Evolutionary conservation across 768 basidiomycete species (phyloP).

Genomic region (Brasilioporus rufonigricans): DNA sequence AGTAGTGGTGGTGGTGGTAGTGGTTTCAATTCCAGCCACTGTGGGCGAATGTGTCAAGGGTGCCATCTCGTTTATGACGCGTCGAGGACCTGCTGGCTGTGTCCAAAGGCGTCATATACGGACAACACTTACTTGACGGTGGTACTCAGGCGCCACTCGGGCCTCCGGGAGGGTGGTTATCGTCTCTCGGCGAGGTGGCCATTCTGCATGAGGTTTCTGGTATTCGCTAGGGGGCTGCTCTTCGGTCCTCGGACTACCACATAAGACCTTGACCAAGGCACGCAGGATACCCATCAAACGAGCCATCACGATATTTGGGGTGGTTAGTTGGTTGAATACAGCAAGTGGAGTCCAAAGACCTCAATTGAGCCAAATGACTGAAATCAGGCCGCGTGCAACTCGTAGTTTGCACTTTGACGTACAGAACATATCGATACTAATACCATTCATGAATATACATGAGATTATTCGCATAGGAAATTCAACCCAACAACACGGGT

Average conservation of each 20-base stretch:
- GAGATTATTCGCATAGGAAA: slow-evolving; percentile 5
- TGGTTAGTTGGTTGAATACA: too few relatives aligned
- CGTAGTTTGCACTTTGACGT: background rate
- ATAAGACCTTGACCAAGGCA: slow-evolving; percentile 21
- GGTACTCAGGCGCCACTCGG: slow-evolving; percentile 1
- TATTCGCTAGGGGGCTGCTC: slow-evolving; percentile 9
- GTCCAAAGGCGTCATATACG: background rate
- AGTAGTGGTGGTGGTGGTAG: too few relatives aligned
- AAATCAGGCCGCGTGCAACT: too few relatives aligned
- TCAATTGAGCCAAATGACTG: background rate
- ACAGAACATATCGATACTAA: background rate
- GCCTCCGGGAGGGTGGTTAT: background rate
- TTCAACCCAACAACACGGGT: slow-evolving; percentile 26
- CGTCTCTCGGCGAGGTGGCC: slow-evolving; percentile 12
- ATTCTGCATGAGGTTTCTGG: slow-evolving; percentile 2
- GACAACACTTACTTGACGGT: slow-evolving; percentile 16
- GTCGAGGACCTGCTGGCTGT: background rate
- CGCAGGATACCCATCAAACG: slow-evolving; percentile 28
- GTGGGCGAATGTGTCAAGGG: slow-evolving; percentile 2
- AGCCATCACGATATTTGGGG: slow-evolving; percentile 20
- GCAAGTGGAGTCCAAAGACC: too few relatives aligned
- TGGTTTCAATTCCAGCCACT: slow-evolving; percentile 18
- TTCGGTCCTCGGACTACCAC: slow-evolving; percentile 19
- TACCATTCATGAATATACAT: slow-evolving; percentile 5
- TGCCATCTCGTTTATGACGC: slow-evolving; percentile 3